These are phyloP conservation scores for Pseudocercospora eumusae DNA, from an alignment of 2,329 filamentous ascomycete genomes.

Conservation along the genomic window DNA sequence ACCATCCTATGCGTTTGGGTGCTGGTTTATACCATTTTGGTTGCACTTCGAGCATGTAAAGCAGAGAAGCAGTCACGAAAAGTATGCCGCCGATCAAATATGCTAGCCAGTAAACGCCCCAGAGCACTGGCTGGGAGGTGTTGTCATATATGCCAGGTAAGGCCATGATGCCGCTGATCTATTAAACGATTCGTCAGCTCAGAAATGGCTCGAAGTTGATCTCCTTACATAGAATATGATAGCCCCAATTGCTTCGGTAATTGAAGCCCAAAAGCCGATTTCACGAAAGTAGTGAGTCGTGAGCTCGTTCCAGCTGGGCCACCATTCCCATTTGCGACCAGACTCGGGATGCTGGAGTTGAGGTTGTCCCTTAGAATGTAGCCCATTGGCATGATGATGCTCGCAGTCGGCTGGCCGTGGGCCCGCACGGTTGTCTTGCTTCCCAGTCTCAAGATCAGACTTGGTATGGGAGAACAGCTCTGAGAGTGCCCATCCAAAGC, in stretches of 20 bases:
- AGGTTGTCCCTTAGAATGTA: conserved; percentile 9
- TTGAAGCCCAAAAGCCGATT: conserved; percentile 37
- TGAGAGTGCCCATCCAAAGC: conserved; percentile 67
- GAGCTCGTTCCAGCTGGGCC: conserved; percentile 32
- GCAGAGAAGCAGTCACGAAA: conserved; percentile 33
- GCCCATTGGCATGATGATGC: conserved; percentile 13
- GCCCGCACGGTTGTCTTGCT: not conserved
- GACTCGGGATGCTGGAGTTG: conserved; percentile 18
- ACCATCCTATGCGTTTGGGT: conserved; percentile 33
- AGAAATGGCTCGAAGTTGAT: not conserved
- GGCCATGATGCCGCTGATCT: conserved; percentile 34
- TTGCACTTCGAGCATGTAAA: conserved; percentile 39
- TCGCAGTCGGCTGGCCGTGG: conserved; percentile 6
- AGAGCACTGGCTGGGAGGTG: conserved; percentile 17
- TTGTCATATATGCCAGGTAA: conserved; percentile 35
- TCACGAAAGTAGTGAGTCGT: conserved; percentile 34
- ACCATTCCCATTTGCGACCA: conserved; percentile 35
- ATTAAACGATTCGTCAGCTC: not conserved
- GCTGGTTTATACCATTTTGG: conserved; percentile 36
- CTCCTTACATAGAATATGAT: conserved; percentile 30
- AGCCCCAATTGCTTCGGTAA: conserved; percentile 32
- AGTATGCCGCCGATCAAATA: conserved; percentile 33
- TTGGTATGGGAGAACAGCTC: conserved; percentile 13
- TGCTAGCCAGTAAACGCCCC: conserved; percentile 33
- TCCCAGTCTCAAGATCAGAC: not conserved